phyloP scores from a whole-genome alignment of 2,329 filamentous ascomycete genomes.

The Fusarium poae region DNA sequence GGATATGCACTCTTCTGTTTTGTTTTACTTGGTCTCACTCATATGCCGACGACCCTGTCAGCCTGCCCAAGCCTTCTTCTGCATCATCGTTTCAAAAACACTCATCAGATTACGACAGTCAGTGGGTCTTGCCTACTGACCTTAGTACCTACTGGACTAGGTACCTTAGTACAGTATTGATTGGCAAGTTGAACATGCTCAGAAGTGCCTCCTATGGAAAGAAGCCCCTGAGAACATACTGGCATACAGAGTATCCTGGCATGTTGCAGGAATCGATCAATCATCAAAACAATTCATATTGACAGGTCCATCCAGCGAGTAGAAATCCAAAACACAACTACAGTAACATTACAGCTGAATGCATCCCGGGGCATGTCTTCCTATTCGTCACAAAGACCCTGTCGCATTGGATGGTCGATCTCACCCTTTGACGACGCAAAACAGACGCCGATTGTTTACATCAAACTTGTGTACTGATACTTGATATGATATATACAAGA shows the following conservation, averaged over 20 bases:
- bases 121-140: slow-evolving; percentile 30
- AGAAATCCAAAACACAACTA: slow-evolving; percentile 6
- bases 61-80: slow-evolving; percentile 3
- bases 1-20: background rate
- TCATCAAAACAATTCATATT: background rate
- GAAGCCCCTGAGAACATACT: slow-evolving; percentile 6
- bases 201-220: slow-evolving; percentile 19
- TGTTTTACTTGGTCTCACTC: slow-evolving; percentile 15
- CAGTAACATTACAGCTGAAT: slow-evolving; percentile 38
- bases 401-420: slow-evolving; percentile 27
- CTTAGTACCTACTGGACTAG: no score
- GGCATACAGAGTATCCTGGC: slow-evolving; percentile 6
- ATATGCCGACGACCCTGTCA: slow-evolving; percentile 14
- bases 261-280: slow-evolving; percentile 9
- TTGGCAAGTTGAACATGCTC: slow-evolving; percentile 8
- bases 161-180: no score
- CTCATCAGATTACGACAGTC: slow-evolving; percentile 20
- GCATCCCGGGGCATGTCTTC: slow-evolving; percentile 27
- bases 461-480: background rate
- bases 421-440: slow-evolving; percentile 26
- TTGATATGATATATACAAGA: background rate
- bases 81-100: slow-evolving; percentile 29
- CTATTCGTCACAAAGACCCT: slow-evolving; percentile 36
- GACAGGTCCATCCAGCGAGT: slow-evolving; percentile 3
- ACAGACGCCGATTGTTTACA: slow-evolving; percentile 34